phyloP scores from a whole-genome alignment of 805 yeast species.

The Saccharomycopsis malanga region DNA sequence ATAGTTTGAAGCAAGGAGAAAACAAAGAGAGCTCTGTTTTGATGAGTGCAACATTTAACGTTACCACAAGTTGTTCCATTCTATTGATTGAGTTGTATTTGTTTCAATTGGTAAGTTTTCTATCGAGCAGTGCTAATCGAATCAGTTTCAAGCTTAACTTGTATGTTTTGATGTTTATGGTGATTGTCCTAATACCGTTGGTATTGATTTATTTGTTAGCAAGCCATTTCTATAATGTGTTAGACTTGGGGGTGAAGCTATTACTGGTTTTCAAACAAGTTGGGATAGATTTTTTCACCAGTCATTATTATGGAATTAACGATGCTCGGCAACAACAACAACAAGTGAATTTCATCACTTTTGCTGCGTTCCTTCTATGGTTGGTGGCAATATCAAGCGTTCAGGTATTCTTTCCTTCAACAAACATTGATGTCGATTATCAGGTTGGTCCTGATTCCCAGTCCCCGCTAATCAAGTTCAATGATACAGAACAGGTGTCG shows the following conservation, averaged over 20 bases:
- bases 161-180: not conserved
- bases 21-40: too few species aligned
- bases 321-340: not conserved
- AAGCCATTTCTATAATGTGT: slow-evolving; percentile 8
- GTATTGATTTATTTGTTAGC: slow-evolving; percentile 6
- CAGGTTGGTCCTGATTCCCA: not conserved
- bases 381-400: slow-evolving; percentile 4
- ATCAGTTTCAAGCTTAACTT: slow-evolving; percentile 11
- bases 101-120: slow-evolving; percentile 9
- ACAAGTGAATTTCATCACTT: not conserved
- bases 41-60: slow-evolving; percentile 2
- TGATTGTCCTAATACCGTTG: slow-evolving; percentile 10
- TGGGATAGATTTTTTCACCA: not conserved
- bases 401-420: slow-evolving; percentile 7
- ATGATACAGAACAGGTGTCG: not conserved
- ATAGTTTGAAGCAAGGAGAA: too few species aligned
- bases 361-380: slow-evolving; percentile 7
- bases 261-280: not conserved
- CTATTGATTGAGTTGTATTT: slow-evolving; percentile 12
- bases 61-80: slow-evolving; percentile 8
- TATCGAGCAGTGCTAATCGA: slow-evolving; percentile 1
- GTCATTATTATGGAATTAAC: not conserved
- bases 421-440: not conserved
- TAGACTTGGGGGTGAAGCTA: not conserved
- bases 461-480: not conserved